Evolutionary conservation across 106 monocot species (phyloP).

Genomic region (Cymbidium sinense): DNA sequence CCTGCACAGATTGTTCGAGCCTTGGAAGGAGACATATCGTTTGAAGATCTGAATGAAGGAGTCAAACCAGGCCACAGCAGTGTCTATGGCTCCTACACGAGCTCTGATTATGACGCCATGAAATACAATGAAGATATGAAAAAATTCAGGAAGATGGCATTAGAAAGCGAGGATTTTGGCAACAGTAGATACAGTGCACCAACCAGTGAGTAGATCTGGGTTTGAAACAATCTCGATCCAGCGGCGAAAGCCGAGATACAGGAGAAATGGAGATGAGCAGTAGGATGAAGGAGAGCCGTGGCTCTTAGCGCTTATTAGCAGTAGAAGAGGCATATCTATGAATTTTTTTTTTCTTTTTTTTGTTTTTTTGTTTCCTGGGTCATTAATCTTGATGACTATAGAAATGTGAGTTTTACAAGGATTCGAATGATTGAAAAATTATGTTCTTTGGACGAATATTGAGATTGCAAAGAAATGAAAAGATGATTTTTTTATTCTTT

Average conservation of each 20-base stretch:
- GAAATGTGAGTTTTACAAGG: neutral
- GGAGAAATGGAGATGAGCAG: slow-evolving; percentile 23
- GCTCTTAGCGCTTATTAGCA: neutral
- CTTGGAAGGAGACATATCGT: slow-evolving; percentile 7
- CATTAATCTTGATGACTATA: neutral
- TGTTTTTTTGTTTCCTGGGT: neutral
- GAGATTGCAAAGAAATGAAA: neutral
- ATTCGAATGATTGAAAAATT: neutral
- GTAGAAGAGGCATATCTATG: neutral
- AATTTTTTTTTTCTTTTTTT: neutral
- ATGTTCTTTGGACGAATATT: neutral
- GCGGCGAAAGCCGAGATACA: slow-evolving; percentile 31
- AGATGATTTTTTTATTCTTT: neutral
- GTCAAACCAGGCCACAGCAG: slow-evolving; percentile 9
- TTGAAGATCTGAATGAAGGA: slow-evolving; percentile 8
- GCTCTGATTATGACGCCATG: slow-evolving; percentile 17
- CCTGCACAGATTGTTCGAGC: slow-evolving; percentile 9
- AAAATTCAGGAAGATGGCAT: slow-evolving; percentile 46
- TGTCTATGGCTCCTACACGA: slow-evolving; percentile 16
- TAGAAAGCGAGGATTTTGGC: slow-evolving; percentile 15
- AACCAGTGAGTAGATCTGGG: slow-evolving; percentile 50
- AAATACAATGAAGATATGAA: slow-evolving; percentile 53
- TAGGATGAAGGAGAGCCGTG: slow-evolving; percentile 16
- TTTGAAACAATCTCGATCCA: slow-evolving; percentile 32
- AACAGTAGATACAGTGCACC: slow-evolving; percentile 47